Conservation (phyloP, 2,329 filamentous ascomycete species). For the Fusarium sp. region DNA sequence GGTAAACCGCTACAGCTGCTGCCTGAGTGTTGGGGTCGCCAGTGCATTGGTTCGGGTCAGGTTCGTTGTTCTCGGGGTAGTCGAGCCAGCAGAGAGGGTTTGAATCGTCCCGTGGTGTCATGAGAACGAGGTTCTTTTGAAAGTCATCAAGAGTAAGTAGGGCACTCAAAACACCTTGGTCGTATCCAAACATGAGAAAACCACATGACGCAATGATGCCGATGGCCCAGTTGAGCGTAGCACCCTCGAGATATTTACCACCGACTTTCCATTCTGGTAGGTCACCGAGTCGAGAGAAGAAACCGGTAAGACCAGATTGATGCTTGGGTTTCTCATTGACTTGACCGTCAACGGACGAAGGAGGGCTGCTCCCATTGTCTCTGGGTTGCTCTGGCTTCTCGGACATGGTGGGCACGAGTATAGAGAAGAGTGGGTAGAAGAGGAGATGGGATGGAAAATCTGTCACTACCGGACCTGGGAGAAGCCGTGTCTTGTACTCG, state of each 20-base stretch:
- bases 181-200: constrained; percentile 47
- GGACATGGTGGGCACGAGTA: neutral
- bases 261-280: constrained; percentile 42
- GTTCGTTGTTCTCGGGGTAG: constrained; percentile 1
- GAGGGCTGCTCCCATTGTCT: neutral
- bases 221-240: constrained; percentile 42
- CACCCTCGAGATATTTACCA: constrained; percentile 39
- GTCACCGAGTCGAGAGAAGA: constrained; percentile 33
- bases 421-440: neutral
- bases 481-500: neutral
- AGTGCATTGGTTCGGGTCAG: neutral
- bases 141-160: constrained; percentile 8
- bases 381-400: neutral
- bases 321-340: constrained; percentile 1
- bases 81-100: constrained; percentile 9
- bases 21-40: constrained; percentile 5
- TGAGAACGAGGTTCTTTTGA: neutral
- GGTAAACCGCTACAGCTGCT: constrained; percentile 3
- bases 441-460: neutral
- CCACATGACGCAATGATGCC: constrained; percentile 46
- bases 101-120: neutral
- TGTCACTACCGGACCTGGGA: neutral
- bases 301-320: constrained; percentile 13
- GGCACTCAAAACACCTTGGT: constrained; percentile 45
- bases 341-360: neutral